Base-by-base conservation (phyloP, 345 rosid genomes). In the Lepidium sativum region DNA sequence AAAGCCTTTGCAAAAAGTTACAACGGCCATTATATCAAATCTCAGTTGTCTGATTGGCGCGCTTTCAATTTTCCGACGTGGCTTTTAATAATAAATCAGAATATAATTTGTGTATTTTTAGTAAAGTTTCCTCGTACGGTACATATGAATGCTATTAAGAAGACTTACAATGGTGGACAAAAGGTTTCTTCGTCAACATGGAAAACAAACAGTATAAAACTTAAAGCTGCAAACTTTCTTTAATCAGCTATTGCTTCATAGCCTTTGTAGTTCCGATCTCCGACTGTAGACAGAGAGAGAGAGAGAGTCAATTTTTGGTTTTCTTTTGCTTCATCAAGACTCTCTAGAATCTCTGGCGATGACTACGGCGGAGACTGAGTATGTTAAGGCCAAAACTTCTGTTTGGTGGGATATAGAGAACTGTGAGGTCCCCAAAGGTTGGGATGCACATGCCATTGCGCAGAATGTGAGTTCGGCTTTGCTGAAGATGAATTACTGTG, bases 331-430 rank as follows among this genome's bases (percentile, higher is more conserved):
- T 48, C 16, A 2, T 33, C 7, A 5, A 2, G 10, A 25, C 5
- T 4, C 35, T 14, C 16, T 37, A 16, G 1, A 8, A 45, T 29
- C 43, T 34, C 48, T 54, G 32, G 33, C 18, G 55, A 65, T 56
- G 54, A 6, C 50, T 1, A 10, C 33, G 40, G 14, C 67, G 41
- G 55, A 42, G 31, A 4, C 35, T 1, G 89, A 89, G 74, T 87
- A 83, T 60, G 77, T 48, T 9, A 43, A 8, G 69, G 89, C 87
- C 6, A 89, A 85, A 82, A 89, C 80, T 2, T 89, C 95, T 50
- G 95, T 87, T 12, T 92, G 96, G 95, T 92, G 96, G 98, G 98
- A 92, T 67, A 89, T 86, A 27, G 98, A 92, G 83, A 92, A 89
- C 37, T 92, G 96, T 16, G 91, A 75, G 33, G 96, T 92, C 0